Base-by-base conservation (phyloP, 805 yeast genomes). In the Komagataella pastoris region DNA sequence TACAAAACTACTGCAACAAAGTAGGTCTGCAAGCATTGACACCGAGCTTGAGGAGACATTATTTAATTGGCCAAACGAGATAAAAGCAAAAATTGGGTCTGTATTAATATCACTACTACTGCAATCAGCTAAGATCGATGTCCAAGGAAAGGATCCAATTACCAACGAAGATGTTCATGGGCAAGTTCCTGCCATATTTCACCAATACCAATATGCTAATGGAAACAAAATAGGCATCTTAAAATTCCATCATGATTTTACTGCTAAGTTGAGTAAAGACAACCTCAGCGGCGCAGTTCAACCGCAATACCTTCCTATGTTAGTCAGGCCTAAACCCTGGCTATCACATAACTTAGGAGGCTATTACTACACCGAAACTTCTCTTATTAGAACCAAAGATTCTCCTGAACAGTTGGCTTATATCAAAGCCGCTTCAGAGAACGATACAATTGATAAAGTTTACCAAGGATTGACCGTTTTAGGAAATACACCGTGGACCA, bases 231-330 rank as follows among this genome's bases (percentile, higher is more conserved):
- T 88, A 24, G 99, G 99, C 47, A 82, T 90, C 7, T 69, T 93
- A 52, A 83, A 81, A 54, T 69, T 88, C 7, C 97, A 93, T 65
- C 78, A 79, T 55, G 73, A 77, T 10, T 74, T 93, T 50, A 77
- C 83, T 3, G 73, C 76, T 24, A 80, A 78, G 59, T 66, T 93
- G 50, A 81, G 88, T 7, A 80, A 83, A 3, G 89, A 83, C 49
- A 72, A 79, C 40, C 68, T 81, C 6, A 72, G 75, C 21, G 83
- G 83, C 50, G 74, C 85, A 1, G 79, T 85, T 3, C 87, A 81
- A 59, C 96, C 98, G 0, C 97, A 91, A 64, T 74, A 78, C 55
- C 72, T 93, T 50, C 99, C 99, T 7, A 93, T 93, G 99, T 72
- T 93, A 49, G 84, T 86, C 7, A 79, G 80, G 55, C 99, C 99